phyloP scores from a whole-genome alignment of 108 stramenopile genomes.

The Aureococcus anophagefferens region DNA sequence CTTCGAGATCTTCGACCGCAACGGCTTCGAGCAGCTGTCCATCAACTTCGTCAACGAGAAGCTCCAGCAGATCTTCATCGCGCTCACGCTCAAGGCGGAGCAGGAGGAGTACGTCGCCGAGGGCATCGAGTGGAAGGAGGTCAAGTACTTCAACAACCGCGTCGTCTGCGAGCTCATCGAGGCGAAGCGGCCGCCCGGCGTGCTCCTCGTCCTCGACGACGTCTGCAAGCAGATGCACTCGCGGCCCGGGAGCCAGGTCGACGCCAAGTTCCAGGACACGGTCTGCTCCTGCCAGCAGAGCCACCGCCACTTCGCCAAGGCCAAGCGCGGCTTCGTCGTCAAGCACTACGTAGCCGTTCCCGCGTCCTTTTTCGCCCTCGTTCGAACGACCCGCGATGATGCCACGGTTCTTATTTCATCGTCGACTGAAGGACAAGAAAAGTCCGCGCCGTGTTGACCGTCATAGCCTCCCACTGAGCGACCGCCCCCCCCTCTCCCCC shows the following conservation, averaged over 20 bases:
- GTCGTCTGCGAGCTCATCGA: slow-evolving; percentile 48
- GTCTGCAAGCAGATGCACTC: slow-evolving; percentile 14
- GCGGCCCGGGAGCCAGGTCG: background rate
- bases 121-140: slow-evolving; percentile 47
- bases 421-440: no score
- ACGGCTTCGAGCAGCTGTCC: slow-evolving; percentile 52
- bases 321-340: slow-evolving; percentile 5
- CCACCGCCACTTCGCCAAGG: background rate
- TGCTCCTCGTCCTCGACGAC: slow-evolving; percentile 54
- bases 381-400: no score
- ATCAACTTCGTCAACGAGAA: slow-evolving; percentile 53
- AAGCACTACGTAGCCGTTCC: no score
- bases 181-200: slow-evolving; percentile 30
- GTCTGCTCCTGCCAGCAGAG: background rate
- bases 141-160: slow-evolving; percentile 53
- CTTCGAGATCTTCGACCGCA: slow-evolving; percentile 38
- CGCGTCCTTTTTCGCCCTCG: no score
- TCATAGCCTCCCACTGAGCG: no score
- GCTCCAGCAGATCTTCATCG: slow-evolving; percentile 60
- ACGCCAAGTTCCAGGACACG: background rate
- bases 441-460: no score
- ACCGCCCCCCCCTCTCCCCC: no score
- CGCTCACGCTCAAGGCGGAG: slow-evolving; percentile 50
- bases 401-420: no score
- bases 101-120: slow-evolving; percentile 52